Evolutionary conservation across 2,329 filamentous ascomycete genomes (phyloP).

Genomic region (Curvularia eragrostidis): DNA sequence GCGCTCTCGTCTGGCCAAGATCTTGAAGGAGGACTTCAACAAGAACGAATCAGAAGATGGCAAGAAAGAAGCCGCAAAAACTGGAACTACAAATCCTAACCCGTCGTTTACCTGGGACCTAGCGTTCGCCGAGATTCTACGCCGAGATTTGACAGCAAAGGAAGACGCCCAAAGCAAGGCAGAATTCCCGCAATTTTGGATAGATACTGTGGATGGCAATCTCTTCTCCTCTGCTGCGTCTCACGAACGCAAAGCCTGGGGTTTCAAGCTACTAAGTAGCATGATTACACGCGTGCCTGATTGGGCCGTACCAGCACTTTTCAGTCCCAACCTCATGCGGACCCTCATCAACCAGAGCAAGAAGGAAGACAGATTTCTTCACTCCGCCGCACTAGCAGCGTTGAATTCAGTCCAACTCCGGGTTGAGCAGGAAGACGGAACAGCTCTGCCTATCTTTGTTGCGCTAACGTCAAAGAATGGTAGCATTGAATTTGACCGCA

Average conservation of each 20-base stretch:
- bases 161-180: constrained; percentile 46
- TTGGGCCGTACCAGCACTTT: constrained; percentile 65
- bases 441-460: constrained; percentile 67
- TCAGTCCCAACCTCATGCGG: constrained; percentile 82
- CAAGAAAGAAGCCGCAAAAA: constrained; percentile 59
- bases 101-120: constrained; percentile 89
- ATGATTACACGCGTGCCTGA: constrained; percentile 65
- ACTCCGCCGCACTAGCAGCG: constrained; percentile 78
- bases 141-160: constrained; percentile 32
- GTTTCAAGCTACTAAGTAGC: constrained; percentile 85
- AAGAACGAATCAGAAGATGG: constrained; percentile 57
- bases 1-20: constrained; percentile 71
- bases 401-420: constrained; percentile 73
- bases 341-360: constrained; percentile 47
- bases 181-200: constrained; percentile 81
- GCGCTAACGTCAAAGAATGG: constrained; percentile 74
- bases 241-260: constrained; percentile 88
- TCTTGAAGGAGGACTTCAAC: constrained; percentile 77
- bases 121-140: constrained; percentile 62
- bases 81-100: constrained; percentile 78
- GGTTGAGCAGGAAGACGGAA: constrained; percentile 63
- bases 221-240: constrained; percentile 84
- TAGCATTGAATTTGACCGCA: constrained; percentile 80
- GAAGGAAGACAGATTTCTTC: constrained; percentile 44
- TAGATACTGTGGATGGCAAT: constrained; percentile 81